phyloP scores from a whole-genome alignment of 2,329 filamentous ascomycete species.

The Xylaria polymorpha region DNA sequence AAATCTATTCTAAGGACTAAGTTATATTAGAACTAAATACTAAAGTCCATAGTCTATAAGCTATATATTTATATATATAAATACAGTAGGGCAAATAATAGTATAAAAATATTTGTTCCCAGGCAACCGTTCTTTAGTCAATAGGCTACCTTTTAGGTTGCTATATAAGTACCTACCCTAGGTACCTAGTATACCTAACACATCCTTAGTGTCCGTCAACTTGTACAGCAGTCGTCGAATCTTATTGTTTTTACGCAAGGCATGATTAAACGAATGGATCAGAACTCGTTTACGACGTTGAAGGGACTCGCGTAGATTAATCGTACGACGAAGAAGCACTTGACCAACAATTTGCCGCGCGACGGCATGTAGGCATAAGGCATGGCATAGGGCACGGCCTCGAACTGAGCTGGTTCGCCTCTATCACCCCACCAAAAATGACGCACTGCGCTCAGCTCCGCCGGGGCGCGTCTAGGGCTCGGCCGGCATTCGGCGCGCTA shows the following conservation, averaged over 20 bases:
- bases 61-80: no score
- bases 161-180: no score
- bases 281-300: neutral
- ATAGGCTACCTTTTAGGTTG: no score
- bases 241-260: neutral
- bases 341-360: neutral
- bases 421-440: conserved; percentile 30
- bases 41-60: no score
- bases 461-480: neutral
- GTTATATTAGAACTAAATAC: no score
- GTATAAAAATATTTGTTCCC: no score
- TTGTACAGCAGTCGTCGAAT: neutral
- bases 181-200: neutral
- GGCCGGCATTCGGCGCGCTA: conserved; percentile 35
- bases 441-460: conserved; percentile 35
- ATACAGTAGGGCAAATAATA: no score
- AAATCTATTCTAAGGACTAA: no score
- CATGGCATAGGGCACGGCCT: neutral
- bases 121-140: no score
- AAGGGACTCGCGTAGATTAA: neutral
- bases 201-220: neutral
- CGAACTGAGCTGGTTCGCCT: neutral
- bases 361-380: neutral
- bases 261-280: neutral
- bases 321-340: conserved; percentile 5